Conservation (phyloP, 495 filamentous ascomycete species). For the Penicillium psychrofluorescens region DNA sequence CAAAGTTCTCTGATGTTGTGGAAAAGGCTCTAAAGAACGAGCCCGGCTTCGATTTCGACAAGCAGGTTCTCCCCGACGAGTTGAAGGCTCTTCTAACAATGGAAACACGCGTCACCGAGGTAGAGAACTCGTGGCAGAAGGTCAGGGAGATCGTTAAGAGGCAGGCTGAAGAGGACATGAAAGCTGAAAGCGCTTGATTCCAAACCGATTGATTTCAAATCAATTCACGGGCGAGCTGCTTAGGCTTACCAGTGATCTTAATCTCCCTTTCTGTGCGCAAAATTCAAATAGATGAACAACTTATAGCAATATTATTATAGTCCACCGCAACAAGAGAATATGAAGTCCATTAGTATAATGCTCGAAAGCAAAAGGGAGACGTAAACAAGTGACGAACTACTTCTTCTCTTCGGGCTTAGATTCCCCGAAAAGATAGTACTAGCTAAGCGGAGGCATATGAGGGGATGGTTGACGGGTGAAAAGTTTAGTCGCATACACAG, state of each 20-base stretch:
- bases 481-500: too few species aligned
- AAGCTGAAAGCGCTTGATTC: conserved; percentile 3
- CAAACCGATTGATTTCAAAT: too few species aligned
- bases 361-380: too few species aligned
- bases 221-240: too few species aligned
- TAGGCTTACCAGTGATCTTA: neutral
- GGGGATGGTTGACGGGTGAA: too few species aligned
- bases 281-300: too few species aligned
- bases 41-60: conserved; percentile 60
- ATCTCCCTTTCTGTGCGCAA: neutral
- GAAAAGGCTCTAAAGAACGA: conserved; percentile 62
- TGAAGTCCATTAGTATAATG: too few species aligned
- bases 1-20: conserved; percentile 82
- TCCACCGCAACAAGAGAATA: too few species aligned
- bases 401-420: too few species aligned
- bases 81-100: conserved; percentile 66
- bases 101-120: conserved; percentile 27
- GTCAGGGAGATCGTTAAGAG: conserved; percentile 33
- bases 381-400: too few species aligned
- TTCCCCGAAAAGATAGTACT: neutral
- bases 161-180: conserved; percentile 30
- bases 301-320: too few species aligned
- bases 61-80: conserved; percentile 65
- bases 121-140: conserved; percentile 26
- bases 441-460: neutral